Base-by-base conservation (phyloP, 108 stramenopile species). In the Cyclotella distinguenda region DNA sequence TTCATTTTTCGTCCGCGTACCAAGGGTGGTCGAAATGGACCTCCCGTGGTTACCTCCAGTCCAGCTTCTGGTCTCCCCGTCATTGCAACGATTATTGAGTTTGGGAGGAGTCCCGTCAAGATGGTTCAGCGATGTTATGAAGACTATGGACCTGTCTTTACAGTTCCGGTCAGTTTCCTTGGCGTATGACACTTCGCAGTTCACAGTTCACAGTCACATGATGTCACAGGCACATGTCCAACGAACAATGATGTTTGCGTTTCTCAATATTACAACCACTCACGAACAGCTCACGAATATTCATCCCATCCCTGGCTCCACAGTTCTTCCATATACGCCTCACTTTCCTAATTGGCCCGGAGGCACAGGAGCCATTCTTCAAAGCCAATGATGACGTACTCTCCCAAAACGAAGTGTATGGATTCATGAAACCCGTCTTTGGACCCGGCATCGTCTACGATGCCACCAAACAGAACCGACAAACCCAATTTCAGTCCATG, bases 391-490 rank as follows among this genome's bases (percentile, higher is more conserved):
- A 99, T 64, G 96, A 98, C 48, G 82, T 82, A 13, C 70, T 99
- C 73, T 85, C 84, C 52, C 99, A 98, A 78, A 80, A 93, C 52
- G 97, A 95, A 68, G 91, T 90, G 31, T 99, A 99, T 78, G 86
- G 86, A 27, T 99, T 98, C 81, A 99, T 98, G 94, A 93, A 84
- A 64, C 94, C 97, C 26, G 96, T 99, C 62, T 99, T 99, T 76
- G 99, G 99, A 25, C 74, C 83, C 4, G 90, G 82, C 48, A 84
- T 96, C 48, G 97, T 99, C 52, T 98, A 99, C 84, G 95, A 97
- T 73, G 94, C 97, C 4, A 77, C 93, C 64, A 93, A 88, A 27
- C 92, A 88, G 78, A 96, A 94, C 59, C 90, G 97, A 34, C 93
- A 95, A 66, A 82, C 89, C 48, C 99, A 99, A 72, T 98, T 98